These are phyloP conservation scores for Pilasporangium apinafurcum DNA, from an alignment of 352 stramenopile genomes.

Conservation along the genomic window DNA sequence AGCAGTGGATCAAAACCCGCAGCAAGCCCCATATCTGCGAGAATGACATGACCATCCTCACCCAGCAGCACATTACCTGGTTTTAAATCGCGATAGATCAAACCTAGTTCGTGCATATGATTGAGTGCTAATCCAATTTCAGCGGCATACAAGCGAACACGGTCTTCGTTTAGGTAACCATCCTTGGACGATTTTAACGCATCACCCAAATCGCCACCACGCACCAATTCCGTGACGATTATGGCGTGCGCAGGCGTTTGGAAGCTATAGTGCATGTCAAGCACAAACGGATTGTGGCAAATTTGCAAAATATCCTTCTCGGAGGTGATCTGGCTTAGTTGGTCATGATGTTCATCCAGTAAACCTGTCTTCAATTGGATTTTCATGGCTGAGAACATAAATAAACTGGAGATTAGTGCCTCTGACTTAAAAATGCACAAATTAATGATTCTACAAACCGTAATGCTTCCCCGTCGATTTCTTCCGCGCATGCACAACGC, in stretches of 20 bases:
- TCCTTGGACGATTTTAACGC: constrained; percentile 64
- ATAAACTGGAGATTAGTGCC: neutral
- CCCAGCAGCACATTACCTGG: constrained; percentile 86
- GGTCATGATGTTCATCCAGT: constrained; percentile 80
- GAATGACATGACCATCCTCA: constrained; percentile 85
- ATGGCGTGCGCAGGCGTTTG: constrained; percentile 81
- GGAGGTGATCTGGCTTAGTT: constrained; percentile 81
- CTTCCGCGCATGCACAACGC: constrained; percentile 86
- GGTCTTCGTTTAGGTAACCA: constrained; percentile 68
- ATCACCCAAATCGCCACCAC: constrained; percentile 71
- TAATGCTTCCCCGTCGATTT: constrained; percentile 89
- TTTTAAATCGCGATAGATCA: constrained; percentile 88
- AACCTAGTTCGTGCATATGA: constrained; percentile 83
- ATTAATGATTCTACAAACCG: constrained; percentile 20
- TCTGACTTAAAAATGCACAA: neutral
- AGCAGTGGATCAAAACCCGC: constrained; percentile 46
- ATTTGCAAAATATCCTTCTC: constrained; percentile 87
- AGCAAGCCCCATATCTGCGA: constrained; percentile 86
- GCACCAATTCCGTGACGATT: constrained; percentile 85
- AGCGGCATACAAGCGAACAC: constrained; percentile 73
- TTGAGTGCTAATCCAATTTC: constrained; percentile 84
- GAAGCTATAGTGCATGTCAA: constrained; percentile 90
- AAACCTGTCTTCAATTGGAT: constrained; percentile 89
- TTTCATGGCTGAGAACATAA: constrained; percentile 68
- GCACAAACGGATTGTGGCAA: constrained; percentile 85